Base-by-base conservation (phyloP, 306 rosid genomes). In the Carpinus viminea region DNA sequence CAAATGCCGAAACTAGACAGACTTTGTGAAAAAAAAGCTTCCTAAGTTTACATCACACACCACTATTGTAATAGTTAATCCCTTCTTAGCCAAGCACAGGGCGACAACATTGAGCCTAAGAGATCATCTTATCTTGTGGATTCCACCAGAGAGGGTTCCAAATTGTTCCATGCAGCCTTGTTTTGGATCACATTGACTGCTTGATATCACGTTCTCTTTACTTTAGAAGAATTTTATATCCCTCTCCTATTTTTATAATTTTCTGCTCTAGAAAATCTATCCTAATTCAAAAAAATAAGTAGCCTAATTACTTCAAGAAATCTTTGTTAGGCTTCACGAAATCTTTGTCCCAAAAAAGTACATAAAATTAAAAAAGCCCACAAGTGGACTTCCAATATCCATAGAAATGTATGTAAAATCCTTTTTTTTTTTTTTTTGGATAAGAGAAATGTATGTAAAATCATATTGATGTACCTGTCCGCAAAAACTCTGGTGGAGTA, bases 401-500 rank as follows among this genome's bases (percentile, higher is more conserved):
- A 68, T 8, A 41, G 52, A 65, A n/a, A 5, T 68, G 51, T 18
- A 43, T 3, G 17, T 41, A 12, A 4, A 38, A 41, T 68, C 51
- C n/a, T n/a, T n/a, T n/a, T n/a, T n/a, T n/a, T n/a, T n/a, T n/a
- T n/a, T n/a, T n/a, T n/a, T n/a, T n/a, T n/a, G n/a, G n/a, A n/a
- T n/a, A n/a, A n/a, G n/a, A 41, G 52, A 65, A n/a, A 5, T 68
- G 51, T 18, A 43, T 3, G 17, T 41, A 12, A 4, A 38, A 41
- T 68, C 51, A n/a, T 43, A 68, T 9, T 64, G 47, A 74, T 55
- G 75, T 48, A 41, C 97, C 98, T 79, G 97, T 94, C 36, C 97
- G 91, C 82, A 94, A 83, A 86, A 94, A 94, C 81, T 94, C 98
- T 1, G 98, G 98, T 53, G 98, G 98, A 64, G 98, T 94, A 74